Percentiles rank a stretch among this genome's conserved stretches.
Conservation (phyloP, 805 yeast genomes). For the Candida parachauliodes region DNA sequence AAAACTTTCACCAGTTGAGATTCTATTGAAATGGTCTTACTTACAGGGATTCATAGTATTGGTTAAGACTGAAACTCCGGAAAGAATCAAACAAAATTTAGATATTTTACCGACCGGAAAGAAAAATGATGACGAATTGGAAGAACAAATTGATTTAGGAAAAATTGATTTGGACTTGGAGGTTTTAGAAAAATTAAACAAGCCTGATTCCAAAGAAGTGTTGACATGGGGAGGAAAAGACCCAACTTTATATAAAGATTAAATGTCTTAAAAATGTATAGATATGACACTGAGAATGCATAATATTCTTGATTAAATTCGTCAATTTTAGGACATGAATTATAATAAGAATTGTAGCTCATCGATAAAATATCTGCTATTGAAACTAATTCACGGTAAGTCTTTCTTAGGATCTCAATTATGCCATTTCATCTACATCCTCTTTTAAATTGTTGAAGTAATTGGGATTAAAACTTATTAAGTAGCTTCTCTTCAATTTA, state of each 20-base stretch:
- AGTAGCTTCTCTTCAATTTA: too few relatives aligned
- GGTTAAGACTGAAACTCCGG: slow-evolving; percentile 57
- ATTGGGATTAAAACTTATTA: too few relatives aligned
- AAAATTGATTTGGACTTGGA: slow-evolving; percentile 39
- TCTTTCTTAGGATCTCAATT: too few relatives aligned
- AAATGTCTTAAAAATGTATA: too few relatives aligned
- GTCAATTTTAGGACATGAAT: too few relatives aligned
- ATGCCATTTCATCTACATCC: too few relatives aligned
- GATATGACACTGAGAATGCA: too few relatives aligned
- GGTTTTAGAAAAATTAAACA: slow-evolving; percentile 32
- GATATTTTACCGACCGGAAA: slow-evolving; percentile 41
- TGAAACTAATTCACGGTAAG: too few relatives aligned
- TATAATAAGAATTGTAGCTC: too few relatives aligned
- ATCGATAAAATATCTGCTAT: too few relatives aligned
- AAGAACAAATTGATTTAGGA: slow-evolving; percentile 24
- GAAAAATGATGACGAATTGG: slow-evolving; percentile 17
- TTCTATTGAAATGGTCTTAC: slow-evolving; percentile 68
- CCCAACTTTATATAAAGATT: slow-evolving; percentile 23
- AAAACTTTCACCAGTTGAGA: slow-evolving; percentile 54
- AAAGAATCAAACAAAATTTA: slow-evolving; percentile 53
- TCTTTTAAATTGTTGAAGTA: too few relatives aligned
- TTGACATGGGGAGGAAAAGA: slow-evolving; percentile 32
- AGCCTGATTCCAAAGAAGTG: slow-evolving; percentile 33
- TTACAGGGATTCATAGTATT: slow-evolving; percentile 69
- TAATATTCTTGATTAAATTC: too few relatives aligned